Conservation (phyloP, 1,284 basidiomycete genomes). For the Ceratobasidium sp. region DNA sequence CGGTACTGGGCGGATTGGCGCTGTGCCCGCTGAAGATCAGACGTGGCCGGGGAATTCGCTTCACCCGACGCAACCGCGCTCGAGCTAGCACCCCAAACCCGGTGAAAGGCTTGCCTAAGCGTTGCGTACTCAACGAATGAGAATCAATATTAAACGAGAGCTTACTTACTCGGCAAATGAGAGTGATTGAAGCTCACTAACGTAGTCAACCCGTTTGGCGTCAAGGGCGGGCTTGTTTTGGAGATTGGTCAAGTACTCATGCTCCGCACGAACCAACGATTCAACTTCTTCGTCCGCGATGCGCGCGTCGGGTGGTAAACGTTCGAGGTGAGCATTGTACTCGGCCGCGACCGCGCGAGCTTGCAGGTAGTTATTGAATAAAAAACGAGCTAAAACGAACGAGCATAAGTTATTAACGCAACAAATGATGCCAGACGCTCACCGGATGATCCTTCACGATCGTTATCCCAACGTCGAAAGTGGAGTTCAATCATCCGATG, state of each 20-base stretch:
- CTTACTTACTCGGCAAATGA: not conserved
- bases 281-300: not conserved
- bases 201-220: not conserved
- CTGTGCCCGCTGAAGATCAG: not conserved
- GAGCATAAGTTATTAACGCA: too few species aligned
- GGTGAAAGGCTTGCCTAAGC: not conserved
- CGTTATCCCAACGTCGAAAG: slow-evolving; percentile 55
- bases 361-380: not conserved
- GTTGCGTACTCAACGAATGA: too few species aligned
- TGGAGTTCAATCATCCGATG: slow-evolving; percentile 52
- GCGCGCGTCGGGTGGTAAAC: not conserved
- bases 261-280: not conserved
- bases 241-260: not conserved
- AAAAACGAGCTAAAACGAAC: not conserved
- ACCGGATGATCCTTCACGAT: not conserved
- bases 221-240: not conserved
- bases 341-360: not conserved
- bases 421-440: too few species aligned
- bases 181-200: not conserved
- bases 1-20: not conserved
- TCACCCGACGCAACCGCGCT: not conserved
- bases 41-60: not conserved
- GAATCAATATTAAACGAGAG: too few species aligned
- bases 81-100: not conserved
- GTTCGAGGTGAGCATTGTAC: not conserved